phyloP scores from a whole-genome alignment of 768 basidiomycete genomes.

The Termitomyces sp. region DNA sequence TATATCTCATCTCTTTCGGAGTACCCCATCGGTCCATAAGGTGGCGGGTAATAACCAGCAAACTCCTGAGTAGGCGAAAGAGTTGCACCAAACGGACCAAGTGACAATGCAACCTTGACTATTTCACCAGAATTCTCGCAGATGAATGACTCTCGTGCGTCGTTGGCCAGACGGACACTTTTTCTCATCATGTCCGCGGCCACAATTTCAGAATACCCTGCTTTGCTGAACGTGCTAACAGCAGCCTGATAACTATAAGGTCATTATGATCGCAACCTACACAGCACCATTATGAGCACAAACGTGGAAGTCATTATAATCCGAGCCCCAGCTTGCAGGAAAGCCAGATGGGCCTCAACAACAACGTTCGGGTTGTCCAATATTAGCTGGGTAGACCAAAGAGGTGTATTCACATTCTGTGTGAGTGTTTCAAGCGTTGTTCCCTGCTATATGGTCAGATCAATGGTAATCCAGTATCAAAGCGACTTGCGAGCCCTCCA shows the following conservation, averaged over 20 bases:
- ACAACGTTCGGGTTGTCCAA: constrained; percentile 47
- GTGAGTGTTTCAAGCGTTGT: constrained; percentile 52
- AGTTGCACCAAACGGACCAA: constrained; percentile 72
- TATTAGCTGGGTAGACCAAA: constrained; percentile 71
- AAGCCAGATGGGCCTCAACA: constrained; percentile 53
- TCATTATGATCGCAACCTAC: background rate
- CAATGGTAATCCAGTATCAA: background rate
- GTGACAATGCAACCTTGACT: constrained; percentile 56
- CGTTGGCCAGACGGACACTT: constrained; percentile 43
- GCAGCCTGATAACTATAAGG: constrained; percentile 62
- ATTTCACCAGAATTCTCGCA: constrained; percentile 17
- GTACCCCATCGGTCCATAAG: constrained; percentile 56
- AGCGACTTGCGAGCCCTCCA: constrained; percentile 38
- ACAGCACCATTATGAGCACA: background rate
- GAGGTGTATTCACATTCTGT: constrained; percentile 40
- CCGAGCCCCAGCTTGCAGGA: constrained; percentile 58
- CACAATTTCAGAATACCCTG: constrained; percentile 39
- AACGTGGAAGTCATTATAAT: constrained; percentile 70
- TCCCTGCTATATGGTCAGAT: constrained; percentile 36
- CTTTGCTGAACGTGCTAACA: constrained; percentile 42
- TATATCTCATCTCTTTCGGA: constrained; percentile 25
- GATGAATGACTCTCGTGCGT: constrained; percentile 32
- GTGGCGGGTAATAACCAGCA: constrained; percentile 68
- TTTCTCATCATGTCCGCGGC: constrained; percentile 46
- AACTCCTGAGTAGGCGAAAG: constrained; percentile 67